phyloP scores from a whole-genome alignment of 1,284 basidiomycete species.

The Trichosporon sp. region DNA sequence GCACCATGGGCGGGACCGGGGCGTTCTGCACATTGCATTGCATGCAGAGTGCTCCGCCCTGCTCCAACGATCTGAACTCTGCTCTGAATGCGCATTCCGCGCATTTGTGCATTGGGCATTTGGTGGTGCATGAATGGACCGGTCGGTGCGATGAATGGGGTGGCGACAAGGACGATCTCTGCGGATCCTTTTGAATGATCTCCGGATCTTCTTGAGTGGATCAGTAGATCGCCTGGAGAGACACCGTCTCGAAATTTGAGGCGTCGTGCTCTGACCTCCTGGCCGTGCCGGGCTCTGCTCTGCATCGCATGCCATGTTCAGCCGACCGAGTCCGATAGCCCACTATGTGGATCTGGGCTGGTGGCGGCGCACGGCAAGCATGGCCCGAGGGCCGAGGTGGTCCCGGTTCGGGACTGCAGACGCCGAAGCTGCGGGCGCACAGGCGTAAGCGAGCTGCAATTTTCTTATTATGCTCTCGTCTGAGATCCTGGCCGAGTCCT shows the following conservation, averaged over 20 bases:
- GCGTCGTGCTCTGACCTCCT: neutral
- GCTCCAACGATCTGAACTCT: neutral
- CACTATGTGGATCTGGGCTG: slow-evolving; percentile 12
- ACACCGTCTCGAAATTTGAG: neutral
- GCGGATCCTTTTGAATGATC: slow-evolving; percentile 15
- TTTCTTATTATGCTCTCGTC: neutral
- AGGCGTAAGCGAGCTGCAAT: neutral
- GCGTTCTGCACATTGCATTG: neutral
- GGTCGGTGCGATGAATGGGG: slow-evolving; percentile 4
- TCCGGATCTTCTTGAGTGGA: neutral
- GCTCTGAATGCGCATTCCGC: neutral
- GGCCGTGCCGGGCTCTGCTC: neutral
- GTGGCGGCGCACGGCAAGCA: slow-evolving; percentile 3
- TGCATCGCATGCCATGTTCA: neutral
- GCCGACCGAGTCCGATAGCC: neutral
- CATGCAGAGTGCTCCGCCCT: neutral
- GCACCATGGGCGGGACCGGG: neutral
- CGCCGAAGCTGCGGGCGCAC: neutral
- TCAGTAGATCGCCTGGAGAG: slow-evolving; percentile 9
- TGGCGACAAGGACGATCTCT: slow-evolving; percentile 13
- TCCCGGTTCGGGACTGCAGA: neutral
- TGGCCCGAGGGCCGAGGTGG: neutral
- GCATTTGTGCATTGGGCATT: neutral
- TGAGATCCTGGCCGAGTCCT: neutral
- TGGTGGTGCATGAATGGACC: neutral